Evolutionary conservation across 257 asterid species (phyloP), one percentile per base, ranked within the genome.

Genomic region (Echites panduratus): DNA sequence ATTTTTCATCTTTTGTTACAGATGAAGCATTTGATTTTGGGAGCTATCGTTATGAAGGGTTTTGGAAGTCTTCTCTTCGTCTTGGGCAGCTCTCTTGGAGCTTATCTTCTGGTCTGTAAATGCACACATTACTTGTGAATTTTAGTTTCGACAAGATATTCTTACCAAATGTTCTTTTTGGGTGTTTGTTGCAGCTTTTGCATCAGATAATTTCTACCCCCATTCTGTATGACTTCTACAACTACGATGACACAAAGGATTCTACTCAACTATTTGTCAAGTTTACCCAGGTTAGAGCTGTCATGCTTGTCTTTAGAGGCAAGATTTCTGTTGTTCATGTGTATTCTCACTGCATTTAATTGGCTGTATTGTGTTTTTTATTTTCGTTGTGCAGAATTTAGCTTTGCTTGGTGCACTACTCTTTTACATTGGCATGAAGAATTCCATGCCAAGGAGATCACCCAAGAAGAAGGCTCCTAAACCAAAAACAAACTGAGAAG

Each of bases 351-450:
- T 57, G 6, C 24, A 14, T 63, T 52, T 78, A 66, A 49, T 27
- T 58, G 52, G 10, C 45, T 73, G 13, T 54, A 63, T 35, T 19
- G 9, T 27, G 22, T 78, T 35, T 76, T 52, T 52, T 20, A n/a
- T n/a, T n/a, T n/a, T n/a, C 26, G 47, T 76, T 54, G 44, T 66
- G 63, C 85, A 95, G 98, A 86, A 83, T 73, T 76, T 90, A 89
- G 94, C 97, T 13, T 70, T 95, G 81, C 82, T 89, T 1, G 98
- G 99, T 26, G 98, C 94, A 24, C 80, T 95, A 58, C 84, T 92
- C 75, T 92, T 92, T 80, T 95, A 84, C 80, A 83, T 92, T 5
- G 98, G 99, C 74, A 89, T 95, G 99, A 90, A 89, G 86, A 90
- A 89, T 82, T 87, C 99, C 11, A 82, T 85, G 79, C 89, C 91